Evolutionary conservation across 305 asterid genomes (phyloP), one percentile per base, ranked within the genome.

Genomic region (Striga hermonthica): DNA sequence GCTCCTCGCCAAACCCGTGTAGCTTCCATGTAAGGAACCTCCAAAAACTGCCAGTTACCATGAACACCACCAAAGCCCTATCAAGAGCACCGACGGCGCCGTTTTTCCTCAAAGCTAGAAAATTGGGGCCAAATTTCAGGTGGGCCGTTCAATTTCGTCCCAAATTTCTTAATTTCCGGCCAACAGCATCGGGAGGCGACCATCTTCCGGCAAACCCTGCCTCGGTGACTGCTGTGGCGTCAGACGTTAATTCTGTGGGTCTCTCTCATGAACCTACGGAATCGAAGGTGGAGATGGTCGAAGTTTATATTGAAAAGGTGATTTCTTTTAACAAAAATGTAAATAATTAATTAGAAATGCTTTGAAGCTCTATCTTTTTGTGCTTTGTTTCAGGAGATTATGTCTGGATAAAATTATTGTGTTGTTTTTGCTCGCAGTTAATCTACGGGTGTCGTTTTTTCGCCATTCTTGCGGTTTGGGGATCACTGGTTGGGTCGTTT

Each of bases 401-500:
- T 70, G 45, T 3, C 31, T 53, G 10, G 34, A 40, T 55, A 11
- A 4, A 15, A 39, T 35, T 68, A 10, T 53, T 50, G 44, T 60
- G 54, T 52, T 14, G 6, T 53, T 34, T 34, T 10, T 56, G 55
- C 8, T 43, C 79, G 88, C 60, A 91, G 95, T 83, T 82, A 64
- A 82, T 91, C 56, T 91, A 86, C 39, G 78, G 91, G 12, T 88
- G 98, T 70, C 81, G 95, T 11, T 88, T 91, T 80, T 84, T 91
- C 57, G 86, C 95, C 16, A 88, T 88, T 77, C 84, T 91, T 75
- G 96, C 95, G 11, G 98, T 88, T 16, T 82, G 84, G 88, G 98
- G 98, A 13, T 91, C 94, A 16, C 72, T 91, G 45, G 31, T 86
- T 56, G 96, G 96, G 7, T 91, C 98, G 64, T 81, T 91, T 64